Percentiles rank a stretch among this genome's conserved stretches.
These are phyloP conservation scores for Coprinopsis cinerea DNA, from an alignment of 768 basidiomycete genomes.

Conservation along the genomic window DNA sequence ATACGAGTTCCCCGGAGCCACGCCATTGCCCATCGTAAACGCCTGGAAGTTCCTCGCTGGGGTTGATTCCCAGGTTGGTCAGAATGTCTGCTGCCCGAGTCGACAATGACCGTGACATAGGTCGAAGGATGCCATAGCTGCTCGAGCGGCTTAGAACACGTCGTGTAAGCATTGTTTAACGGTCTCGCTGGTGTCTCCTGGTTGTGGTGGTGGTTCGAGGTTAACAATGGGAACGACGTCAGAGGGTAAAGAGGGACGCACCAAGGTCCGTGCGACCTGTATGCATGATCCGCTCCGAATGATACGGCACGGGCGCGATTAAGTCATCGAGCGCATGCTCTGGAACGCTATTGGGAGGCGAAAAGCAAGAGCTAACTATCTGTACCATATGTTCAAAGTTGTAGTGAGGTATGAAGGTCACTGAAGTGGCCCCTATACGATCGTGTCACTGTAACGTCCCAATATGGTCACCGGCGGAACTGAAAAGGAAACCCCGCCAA, in stretches of 20 bases:
- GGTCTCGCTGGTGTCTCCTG: background rate
- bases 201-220: background rate
- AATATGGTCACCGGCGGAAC: too few species aligned
- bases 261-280: background rate
- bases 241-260: background rate
- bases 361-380: too few species aligned
- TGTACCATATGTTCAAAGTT: too few species aligned
- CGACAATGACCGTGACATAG: slow-evolving; percentile 48
- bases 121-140: slow-evolving; percentile 10
- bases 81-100: slow-evolving; percentile 66
- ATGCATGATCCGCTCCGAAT: slow-evolving; percentile 2
- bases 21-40: slow-evolving; percentile 83
- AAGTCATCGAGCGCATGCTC: background rate
- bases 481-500: too few species aligned
- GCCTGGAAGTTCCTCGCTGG: slow-evolving; percentile 54
- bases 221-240: background rate
- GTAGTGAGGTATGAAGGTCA: too few species aligned
- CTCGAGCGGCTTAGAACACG: slow-evolving; percentile 16
- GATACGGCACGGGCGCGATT: background rate
- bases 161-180: slow-evolving; percentile 15
- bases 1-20: slow-evolving; percentile 65
- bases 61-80: slow-evolving; percentile 55
- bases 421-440: too few species aligned
- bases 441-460: too few species aligned
- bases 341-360: too few species aligned